phyloP scores from a whole-genome alignment of 768 basidiomycete species.

The Dioszegia crocea region DNA sequence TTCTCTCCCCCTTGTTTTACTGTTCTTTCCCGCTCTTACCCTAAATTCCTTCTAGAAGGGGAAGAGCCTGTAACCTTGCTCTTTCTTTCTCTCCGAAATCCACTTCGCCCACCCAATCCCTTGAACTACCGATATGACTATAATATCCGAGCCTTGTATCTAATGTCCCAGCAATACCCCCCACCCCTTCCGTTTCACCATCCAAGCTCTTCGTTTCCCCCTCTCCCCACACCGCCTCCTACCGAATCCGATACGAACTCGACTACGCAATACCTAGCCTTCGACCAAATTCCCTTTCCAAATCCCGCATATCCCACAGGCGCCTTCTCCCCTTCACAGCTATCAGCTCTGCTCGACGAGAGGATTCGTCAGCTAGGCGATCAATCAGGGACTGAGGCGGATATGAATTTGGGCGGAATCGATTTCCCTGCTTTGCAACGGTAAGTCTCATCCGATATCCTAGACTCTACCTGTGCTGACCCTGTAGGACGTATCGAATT shows the following conservation, averaged over 20 bases:
- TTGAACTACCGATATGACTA: neutral
- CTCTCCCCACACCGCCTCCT: neutral
- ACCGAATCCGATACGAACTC: neutral
- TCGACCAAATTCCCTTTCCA: neutral
- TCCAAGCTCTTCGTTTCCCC: neutral
- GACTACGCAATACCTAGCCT: neutral
- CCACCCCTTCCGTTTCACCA: neutral
- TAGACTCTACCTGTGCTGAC: neutral
- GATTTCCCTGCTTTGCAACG: conserved; percentile 30
- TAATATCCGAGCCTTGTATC: neutral
- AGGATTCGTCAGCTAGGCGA: neutral
- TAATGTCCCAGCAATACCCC: conserved; percentile 6
- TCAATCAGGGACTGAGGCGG: neutral
- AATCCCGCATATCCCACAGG: neutral
- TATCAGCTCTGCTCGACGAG: conserved; percentile 6
- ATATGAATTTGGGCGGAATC: conserved; percentile 39
- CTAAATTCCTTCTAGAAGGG: conserved; percentile 5
- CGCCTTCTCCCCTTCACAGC: conserved; percentile 6
- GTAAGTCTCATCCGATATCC: conserved; percentile 15
- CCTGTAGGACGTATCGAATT: conserved; percentile 61
- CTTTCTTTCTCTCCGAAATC: neutral
- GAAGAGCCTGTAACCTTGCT: neutral
- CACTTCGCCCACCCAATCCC: conserved; percentile 1
- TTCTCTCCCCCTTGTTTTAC: neutral
- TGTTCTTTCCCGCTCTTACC: neutral